Base-by-base conservation (phyloP, 495 filamentous ascomycete genomes). In the Xylaria cubensis region DNA sequence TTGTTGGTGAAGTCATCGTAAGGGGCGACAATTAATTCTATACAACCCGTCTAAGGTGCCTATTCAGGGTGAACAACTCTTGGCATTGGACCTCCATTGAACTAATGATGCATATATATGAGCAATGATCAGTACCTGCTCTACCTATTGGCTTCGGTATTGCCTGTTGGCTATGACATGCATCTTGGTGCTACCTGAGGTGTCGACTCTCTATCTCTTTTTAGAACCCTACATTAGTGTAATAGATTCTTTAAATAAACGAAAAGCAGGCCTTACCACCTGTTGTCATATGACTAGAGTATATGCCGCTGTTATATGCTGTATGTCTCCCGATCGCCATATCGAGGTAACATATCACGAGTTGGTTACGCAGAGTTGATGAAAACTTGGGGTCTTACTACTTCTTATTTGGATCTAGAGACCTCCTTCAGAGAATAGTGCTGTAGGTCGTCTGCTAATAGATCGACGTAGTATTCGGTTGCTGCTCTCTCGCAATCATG, bases 181-280 rank as follows among this genome's bases (percentile, higher is more conserved):
- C 65, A 67, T 55, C 42, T 19, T 24, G 19, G 10, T 53, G 46
- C 19, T 67, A 42, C 50, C 34, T 51, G 10, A 7, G 17, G 2
- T 48, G n/a, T 48, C 9, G 21, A 48, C 48, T 67, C 7, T 39
- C 50, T 32, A 34, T 44, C 65, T 56, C 21, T n/a, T 67, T 67
- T 67, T 67, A 55, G 65, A 56, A 42, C 17, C 65, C 48, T 42
- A 17, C 24, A 46, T 32, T 24, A 44, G 42, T 26, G 41, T 65
- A 55, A 67, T 44, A 67, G 36, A 36, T 55, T 67, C 65, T 51
- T 56, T 55, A 67, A 67, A 67, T 67, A 67, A 51, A 26, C 50
- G 9, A 56, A 36, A 50, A 56, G 48, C 26, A 56, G 17, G 9
- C 21, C 8, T 56, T 2, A n/a, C 29, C 2, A 53, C 48, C 26